Evolutionary conservation across 2,329 filamentous ascomycete species (phyloP).

Genomic region (Claviceps fusiformis): DNA sequence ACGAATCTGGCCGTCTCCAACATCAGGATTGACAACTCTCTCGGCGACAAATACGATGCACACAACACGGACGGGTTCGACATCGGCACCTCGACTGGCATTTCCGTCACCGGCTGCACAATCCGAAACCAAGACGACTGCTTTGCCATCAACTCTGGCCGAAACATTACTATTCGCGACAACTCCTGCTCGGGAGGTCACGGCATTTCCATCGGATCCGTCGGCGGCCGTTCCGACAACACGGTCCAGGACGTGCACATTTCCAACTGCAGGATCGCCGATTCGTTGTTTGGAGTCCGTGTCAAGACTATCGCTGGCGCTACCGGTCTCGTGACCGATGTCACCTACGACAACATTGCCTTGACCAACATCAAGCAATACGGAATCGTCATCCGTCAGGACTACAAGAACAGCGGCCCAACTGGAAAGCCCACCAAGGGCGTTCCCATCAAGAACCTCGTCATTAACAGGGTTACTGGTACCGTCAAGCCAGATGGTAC

Average conservation of each 20-base stretch:
- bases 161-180: not conserved
- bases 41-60: not conserved
- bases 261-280: not conserved
- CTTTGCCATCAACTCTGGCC: slow-evolving; percentile 1
- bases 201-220: not conserved
- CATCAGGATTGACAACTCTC: slow-evolving; percentile 1
- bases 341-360: not conserved
- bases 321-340: not conserved
- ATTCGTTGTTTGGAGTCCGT: not conserved
- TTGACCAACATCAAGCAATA: slow-evolving; percentile 24
- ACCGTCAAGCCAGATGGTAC: not conserved
- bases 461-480: slow-evolving; percentile 16
- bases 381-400: slow-evolving; percentile 26
- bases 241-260: not conserved
- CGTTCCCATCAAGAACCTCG: slow-evolving; percentile 39
- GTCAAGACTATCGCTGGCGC: not conserved
- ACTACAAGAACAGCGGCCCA: slow-evolving; percentile 34
- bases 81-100: not conserved
- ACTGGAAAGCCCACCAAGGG: slow-evolving; percentile 31
- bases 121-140: slow-evolving; percentile 3
- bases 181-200: not conserved
- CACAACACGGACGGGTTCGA: slow-evolving; percentile 2
- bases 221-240: not conserved
- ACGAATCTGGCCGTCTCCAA: not conserved
- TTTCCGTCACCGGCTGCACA: not conserved